Conservation (phyloP, 2,329 filamentous ascomycete genomes). For the Paraphaeosphaeria minitans region DNA sequence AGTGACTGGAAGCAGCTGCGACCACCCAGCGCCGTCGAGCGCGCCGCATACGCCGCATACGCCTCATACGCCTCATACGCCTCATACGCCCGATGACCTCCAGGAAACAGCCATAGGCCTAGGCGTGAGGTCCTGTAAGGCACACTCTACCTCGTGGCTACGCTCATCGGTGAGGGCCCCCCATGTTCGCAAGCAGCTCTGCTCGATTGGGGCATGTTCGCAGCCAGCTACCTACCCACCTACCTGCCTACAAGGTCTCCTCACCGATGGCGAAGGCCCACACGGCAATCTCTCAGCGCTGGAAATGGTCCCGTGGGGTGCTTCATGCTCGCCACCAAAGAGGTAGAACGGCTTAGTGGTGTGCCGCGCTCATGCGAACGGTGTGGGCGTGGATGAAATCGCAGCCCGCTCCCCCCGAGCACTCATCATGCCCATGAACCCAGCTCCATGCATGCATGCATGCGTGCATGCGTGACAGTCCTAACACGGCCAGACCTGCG, state of each 20-base stretch:
- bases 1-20: conserved; percentile 20
- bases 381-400: neutral
- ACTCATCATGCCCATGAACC: neutral
- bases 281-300: conserved; percentile 2
- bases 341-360: neutral
- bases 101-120: neutral
- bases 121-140: neutral
- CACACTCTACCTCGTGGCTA: conserved; percentile 19
- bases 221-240: no score
- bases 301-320: neutral
- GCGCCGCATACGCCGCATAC: neutral
- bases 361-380: neutral
- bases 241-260: neutral
- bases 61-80: neutral
- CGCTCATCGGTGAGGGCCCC: conserved; percentile 23
- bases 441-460: no score
- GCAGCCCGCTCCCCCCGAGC: neutral
- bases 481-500: no score
- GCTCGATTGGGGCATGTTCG: neutral
- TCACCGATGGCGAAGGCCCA: conserved; percentile 10
- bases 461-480: no score
- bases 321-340: neutral
- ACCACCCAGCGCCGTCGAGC: conserved; percentile 13
- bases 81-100: neutral
- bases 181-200: neutral